A percentile compares a stretch with the other conserved stretches of the same genome.
These are phyloP conservation scores for Lepidium campestre DNA, from an alignment of 441 rosid genomes.

Conservation along the genomic window DNA sequence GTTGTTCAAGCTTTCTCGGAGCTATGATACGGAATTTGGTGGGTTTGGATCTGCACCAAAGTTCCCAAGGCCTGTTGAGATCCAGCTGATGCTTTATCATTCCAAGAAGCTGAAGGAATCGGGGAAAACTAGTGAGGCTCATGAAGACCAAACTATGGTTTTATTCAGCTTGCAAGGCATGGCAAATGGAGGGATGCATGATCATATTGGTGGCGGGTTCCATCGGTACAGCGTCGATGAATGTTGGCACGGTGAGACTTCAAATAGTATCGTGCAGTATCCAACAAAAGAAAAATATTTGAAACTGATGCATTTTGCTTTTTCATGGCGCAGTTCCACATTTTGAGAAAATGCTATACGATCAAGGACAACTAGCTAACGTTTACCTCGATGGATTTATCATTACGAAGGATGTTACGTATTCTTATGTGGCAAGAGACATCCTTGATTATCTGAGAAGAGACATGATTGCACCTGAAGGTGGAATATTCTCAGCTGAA, in stretches of 20 bases:
- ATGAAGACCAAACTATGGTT: slow-evolving; percentile 49
- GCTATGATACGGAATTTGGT: slow-evolving; percentile 66
- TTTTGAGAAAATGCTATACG: slow-evolving; percentile 97
- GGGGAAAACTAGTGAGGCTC: slow-evolving; percentile 43
- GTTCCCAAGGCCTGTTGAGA: slow-evolving; percentile 97
- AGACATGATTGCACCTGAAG: slow-evolving; percentile 83
- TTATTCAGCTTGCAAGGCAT: slow-evolving; percentile 77
- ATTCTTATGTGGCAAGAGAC: slow-evolving; percentile 58
- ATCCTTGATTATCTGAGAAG: slow-evolving; percentile 88
- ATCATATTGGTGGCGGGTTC: slow-evolving; percentile 92
- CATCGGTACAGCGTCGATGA: slow-evolving; percentile 97
- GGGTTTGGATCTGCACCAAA: slow-evolving; percentile 97
- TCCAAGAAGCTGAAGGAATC: slow-evolving; percentile 63
- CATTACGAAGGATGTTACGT: slow-evolving; percentile 58
- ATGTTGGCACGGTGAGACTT: slow-evolving; percentile 84
- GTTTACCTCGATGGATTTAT: slow-evolving; percentile 77
- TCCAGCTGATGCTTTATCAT: slow-evolving; percentile 80
- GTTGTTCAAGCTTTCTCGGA: slow-evolving; percentile 61
- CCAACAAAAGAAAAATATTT: neutral
- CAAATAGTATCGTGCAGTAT: neutral
- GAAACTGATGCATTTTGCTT: neutral
- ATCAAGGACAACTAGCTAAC: slow-evolving; percentile 87
- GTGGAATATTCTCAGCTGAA: slow-evolving; percentile 91
- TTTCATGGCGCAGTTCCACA: slow-evolving; percentile 83
- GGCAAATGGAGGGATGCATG: slow-evolving; percentile 95